phyloP scores from a whole-genome alignment of 805 yeast species.

The Candida pseudoglaebosa region DNA sequence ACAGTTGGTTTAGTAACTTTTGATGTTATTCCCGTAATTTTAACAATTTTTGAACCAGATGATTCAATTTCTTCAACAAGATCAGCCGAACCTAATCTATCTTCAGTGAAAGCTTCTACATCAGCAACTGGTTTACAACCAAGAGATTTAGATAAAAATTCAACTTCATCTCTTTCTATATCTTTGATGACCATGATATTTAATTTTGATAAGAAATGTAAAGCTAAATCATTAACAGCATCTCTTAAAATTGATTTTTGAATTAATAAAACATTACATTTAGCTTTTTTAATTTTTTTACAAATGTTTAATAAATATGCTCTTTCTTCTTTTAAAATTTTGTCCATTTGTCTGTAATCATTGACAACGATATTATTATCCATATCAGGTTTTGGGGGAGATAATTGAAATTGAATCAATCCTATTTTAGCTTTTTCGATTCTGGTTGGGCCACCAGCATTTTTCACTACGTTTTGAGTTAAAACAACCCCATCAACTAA shows the following conservation, averaged over 20 bases:
- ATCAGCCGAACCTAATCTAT: slow-evolving; percentile 88
- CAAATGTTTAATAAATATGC: slow-evolving; percentile 91
- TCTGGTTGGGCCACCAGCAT: slow-evolving; percentile 93
- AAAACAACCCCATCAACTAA: slow-evolving; percentile 89
- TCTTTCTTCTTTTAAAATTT: slow-evolving; percentile 95
- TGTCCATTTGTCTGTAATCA: slow-evolving; percentile 99
- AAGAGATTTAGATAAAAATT: slow-evolving; percentile 75
- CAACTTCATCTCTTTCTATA: slow-evolving; percentile 94
- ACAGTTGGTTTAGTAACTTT: slow-evolving; percentile 66
- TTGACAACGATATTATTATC: slow-evolving; percentile 96
- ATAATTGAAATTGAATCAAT: slow-evolving; percentile 86
- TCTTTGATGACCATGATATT: slow-evolving; percentile 94
- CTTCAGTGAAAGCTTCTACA: slow-evolving; percentile 88
- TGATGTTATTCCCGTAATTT: slow-evolving; percentile 68
- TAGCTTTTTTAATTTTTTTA: slow-evolving; percentile 93
- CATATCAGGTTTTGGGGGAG: slow-evolving; percentile 97
- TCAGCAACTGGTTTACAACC: slow-evolving; percentile 98
- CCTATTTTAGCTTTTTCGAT: slow-evolving; percentile 92
- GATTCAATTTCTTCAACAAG: slow-evolving; percentile 87
- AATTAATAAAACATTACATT: slow-evolving; percentile 86
- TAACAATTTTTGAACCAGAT: slow-evolving; percentile 84
- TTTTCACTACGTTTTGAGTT: slow-evolving; percentile 83
- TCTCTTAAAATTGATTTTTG: slow-evolving; percentile 93
- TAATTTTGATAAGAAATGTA: slow-evolving; percentile 89
- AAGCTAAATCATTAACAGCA: slow-evolving; percentile 90